Percentiles rank a stretch among this genome's conserved stretches.
Conservation (phyloP, 768 basidiomycete genomes). For the Fibroporia radiculosa region DNA sequence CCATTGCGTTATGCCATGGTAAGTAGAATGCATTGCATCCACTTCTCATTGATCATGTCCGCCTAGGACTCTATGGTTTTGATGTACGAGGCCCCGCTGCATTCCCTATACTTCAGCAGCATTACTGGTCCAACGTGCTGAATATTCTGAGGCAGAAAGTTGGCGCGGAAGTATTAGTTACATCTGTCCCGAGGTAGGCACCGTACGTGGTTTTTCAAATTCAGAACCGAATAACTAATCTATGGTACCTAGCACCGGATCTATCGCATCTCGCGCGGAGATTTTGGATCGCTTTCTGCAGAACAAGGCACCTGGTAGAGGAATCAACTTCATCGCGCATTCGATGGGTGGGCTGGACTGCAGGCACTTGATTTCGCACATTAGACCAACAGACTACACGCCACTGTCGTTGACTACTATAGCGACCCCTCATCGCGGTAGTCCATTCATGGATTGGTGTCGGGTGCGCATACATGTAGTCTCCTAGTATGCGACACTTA, state of each 20-base stretch:
- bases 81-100: conserved; percentile 79
- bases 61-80: conserved; percentile 85
- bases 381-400: conserved; percentile 73
- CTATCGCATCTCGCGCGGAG: conserved; percentile 73
- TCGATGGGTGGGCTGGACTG: conserved; percentile 98
- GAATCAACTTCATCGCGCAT: conserved; percentile 90
- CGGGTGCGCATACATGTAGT: conserved; percentile 41
- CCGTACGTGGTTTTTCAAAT: no score
- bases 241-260: conserved; percentile 77
- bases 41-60: conserved; percentile 6
- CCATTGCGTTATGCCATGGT: conserved; percentile 97
- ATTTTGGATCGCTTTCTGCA: conserved; percentile 68
- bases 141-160: conserved; percentile 71
- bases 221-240: no score
- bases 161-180: conserved; percentile 93
- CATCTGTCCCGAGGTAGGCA: conserved; percentile 83
- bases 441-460: conserved; percentile 99
- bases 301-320: conserved; percentile 58
- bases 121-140: conserved; percentile 92
- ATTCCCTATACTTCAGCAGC: conserved; percentile 77
- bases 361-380: conserved; percentile 82
- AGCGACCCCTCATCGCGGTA: conserved; percentile 91
- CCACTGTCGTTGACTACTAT: conserved; percentile 86
- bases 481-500: not conserved
- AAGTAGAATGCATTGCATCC: conserved; percentile 15